These are phyloP conservation scores for Akanthomyces muscarius DNA, from an alignment of 2,329 filamentous ascomycete genomes.

Conservation along the genomic window DNA sequence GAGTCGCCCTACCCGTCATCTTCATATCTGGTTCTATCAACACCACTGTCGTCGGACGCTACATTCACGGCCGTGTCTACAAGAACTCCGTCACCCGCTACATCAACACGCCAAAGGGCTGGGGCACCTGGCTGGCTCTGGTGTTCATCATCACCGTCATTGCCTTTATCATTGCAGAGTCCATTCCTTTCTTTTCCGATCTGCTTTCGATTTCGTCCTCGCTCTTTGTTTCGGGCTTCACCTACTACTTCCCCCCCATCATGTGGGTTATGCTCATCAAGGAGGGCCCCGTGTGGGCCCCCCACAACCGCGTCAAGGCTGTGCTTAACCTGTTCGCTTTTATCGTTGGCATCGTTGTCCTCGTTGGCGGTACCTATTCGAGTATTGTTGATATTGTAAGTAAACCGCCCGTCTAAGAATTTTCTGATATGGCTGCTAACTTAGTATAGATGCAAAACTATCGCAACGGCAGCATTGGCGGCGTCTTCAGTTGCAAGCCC, in stretches of 20 bases:
- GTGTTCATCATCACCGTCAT: constrained; percentile 55
- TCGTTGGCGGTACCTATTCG: constrained; percentile 33
- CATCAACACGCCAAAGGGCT: constrained; percentile 47
- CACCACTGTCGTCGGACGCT: constrained; percentile 43
- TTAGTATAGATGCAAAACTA: constrained; percentile 25
- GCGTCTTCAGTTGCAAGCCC: constrained; percentile 28
- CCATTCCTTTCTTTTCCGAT: constrained; percentile 69
- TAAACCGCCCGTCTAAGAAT: not conserved
- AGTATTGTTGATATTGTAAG: constrained; percentile 31
- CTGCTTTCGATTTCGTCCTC: constrained; percentile 54
- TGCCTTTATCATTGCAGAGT: constrained; percentile 67
- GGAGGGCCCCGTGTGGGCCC: constrained; percentile 29
- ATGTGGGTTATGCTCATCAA: constrained; percentile 40
- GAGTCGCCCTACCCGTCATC: constrained; percentile 67
- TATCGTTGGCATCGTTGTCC: constrained; percentile 30
- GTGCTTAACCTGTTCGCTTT: constrained; percentile 27
- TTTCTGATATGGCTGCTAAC: constrained; percentile 16
- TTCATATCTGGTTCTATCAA: constrained; percentile 72
- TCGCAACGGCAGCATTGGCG: constrained; percentile 25
- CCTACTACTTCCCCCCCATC: constrained; percentile 41
- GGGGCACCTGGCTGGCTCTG: constrained; percentile 56
- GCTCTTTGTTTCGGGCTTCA: constrained; percentile 45
- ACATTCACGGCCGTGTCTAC: constrained; percentile 44
- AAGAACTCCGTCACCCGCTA: constrained; percentile 40
- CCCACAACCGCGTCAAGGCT: constrained; percentile 27